Evolutionary conservation across 139 green algal species (phyloP).

Genomic region (Haematococcus lacustris): DNA sequence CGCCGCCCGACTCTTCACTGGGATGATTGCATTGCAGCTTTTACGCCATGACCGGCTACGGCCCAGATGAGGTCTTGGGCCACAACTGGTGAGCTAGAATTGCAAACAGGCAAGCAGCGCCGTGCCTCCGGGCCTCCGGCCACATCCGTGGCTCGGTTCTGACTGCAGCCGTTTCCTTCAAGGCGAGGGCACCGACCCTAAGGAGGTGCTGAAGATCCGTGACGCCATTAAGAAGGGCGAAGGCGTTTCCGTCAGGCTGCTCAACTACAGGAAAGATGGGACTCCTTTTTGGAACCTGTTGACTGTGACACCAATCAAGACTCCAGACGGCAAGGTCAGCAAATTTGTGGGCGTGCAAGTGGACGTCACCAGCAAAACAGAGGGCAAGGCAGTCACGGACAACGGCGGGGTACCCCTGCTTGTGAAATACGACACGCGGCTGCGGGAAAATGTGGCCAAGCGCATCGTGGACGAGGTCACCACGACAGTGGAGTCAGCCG

Average conservation of each 20-base stretch:
- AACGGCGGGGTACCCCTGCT: constrained; percentile 58
- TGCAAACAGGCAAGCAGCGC: not conserved
- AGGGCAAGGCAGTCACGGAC: constrained; percentile 66
- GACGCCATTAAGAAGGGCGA: constrained; percentile 62
- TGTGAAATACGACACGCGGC: constrained; percentile 80
- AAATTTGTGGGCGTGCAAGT: constrained; percentile 91
- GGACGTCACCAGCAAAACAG: constrained; percentile 92
- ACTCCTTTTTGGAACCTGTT: constrained; percentile 96
- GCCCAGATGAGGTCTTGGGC: constrained; percentile 85
- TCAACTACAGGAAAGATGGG: constrained; percentile 90
- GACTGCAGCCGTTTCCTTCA: constrained; percentile 90
- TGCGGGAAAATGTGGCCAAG: constrained; percentile 69
- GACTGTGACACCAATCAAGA: constrained; percentile 88
- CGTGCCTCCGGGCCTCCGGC: too few species aligned
- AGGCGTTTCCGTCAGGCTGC: constrained; percentile 62
- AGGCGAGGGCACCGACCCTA: constrained; percentile 85
- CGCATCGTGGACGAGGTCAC: constrained; percentile 71
- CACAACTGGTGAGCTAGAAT: constrained; percentile 98
- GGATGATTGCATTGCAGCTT: constrained; percentile 73
- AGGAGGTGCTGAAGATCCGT: constrained; percentile 76
- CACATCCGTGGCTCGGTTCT: not conserved
- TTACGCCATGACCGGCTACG: constrained; percentile 94
- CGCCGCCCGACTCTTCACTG: not conserved
- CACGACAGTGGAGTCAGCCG: constrained; percentile 43
- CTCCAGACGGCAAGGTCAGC: constrained; percentile 71